These are phyloP conservation scores for Pseudoneurospora amorphoporcata DNA, from an alignment of 495 filamentous ascomycete species.

Conservation along the genomic window DNA sequence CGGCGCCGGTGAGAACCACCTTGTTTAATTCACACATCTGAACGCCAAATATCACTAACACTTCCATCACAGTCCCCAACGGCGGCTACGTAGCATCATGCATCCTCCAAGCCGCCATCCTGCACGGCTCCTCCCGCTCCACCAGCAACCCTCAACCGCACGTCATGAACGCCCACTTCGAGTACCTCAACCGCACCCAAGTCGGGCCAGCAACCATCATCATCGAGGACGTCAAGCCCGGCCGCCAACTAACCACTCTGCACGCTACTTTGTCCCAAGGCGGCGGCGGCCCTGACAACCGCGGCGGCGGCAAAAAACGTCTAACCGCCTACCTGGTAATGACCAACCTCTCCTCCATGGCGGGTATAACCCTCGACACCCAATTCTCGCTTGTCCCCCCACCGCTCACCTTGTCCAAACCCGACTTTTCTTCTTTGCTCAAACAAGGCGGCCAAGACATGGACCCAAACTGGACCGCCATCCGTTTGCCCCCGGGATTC, in stretches of 20 bases:
- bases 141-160: slow-evolving; percentile 49
- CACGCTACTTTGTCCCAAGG: slow-evolving; percentile 52
- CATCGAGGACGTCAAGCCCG: slow-evolving; percentile 64
- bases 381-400: slow-evolving; percentile 34
- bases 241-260: slow-evolving; percentile 56
- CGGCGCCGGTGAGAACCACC: slow-evolving; percentile 43
- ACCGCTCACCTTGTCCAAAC: slow-evolving; percentile 14
- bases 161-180: slow-evolving; percentile 56
- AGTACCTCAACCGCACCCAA: slow-evolving; percentile 61
- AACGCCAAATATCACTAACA: neutral
- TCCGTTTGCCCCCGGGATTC: slow-evolving; percentile 20
- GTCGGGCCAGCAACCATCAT: slow-evolving; percentile 51
- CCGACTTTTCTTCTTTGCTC: slow-evolving; percentile 29
- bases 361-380: slow-evolving; percentile 46
- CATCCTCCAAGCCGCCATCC: slow-evolving; percentile 48
- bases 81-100: slow-evolving; percentile 64
- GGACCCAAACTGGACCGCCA: slow-evolving; percentile 39
- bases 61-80: slow-evolving; percentile 53
- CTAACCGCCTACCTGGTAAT: slow-evolving; percentile 58
- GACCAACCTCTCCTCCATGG: slow-evolving; percentile 46
- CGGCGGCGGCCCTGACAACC: too few relatives aligned
- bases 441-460: slow-evolving; percentile 10
- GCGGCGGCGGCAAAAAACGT: slow-evolving; percentile 6
- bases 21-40: too few relatives aligned
- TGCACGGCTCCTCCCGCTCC: slow-evolving; percentile 50